Evolutionary conservation across 2,329 filamentous ascomycete species (phyloP).

Genomic region (Verticillium zaregamsianum): DNA sequence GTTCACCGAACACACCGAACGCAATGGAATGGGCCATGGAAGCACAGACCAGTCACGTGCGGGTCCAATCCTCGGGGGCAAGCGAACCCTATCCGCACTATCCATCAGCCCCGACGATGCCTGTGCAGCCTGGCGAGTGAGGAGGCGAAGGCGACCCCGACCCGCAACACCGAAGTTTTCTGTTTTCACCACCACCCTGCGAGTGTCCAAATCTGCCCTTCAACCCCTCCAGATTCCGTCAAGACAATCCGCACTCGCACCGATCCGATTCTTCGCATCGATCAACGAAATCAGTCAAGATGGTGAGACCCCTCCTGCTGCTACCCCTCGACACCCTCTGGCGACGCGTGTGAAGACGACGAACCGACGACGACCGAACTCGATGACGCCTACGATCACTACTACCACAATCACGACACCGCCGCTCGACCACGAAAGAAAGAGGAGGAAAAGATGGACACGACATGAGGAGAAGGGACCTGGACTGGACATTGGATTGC

Average conservation of each 20-base stretch:
- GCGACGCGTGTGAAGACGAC: slow-evolving; percentile 9
- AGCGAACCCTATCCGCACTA: slow-evolving; percentile 28
- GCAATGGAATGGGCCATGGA: not conserved
- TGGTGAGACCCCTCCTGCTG: slow-evolving; percentile 49
- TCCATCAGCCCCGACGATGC: not conserved
- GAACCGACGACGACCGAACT: slow-evolving; percentile 5
- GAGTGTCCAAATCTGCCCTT: slow-evolving; percentile 44
- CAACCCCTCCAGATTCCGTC: slow-evolving; percentile 47
- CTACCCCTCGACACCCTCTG: slow-evolving; percentile 12
- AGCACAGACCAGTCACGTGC: slow-evolving; percentile 28
- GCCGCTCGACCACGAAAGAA: not conserved
- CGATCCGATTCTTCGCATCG: slow-evolving; percentile 26
- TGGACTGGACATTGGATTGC: slow-evolving; percentile 2
- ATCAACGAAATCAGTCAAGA: slow-evolving; percentile 57
- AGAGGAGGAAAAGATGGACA: slow-evolving; percentile 10
- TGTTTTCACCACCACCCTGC: slow-evolving; percentile 33
- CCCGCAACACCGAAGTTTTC: not conserved
- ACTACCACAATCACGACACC: slow-evolving; percentile 7
- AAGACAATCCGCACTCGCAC: slow-evolving; percentile 44
- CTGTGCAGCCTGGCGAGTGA: not conserved
- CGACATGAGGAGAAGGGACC: not conserved
- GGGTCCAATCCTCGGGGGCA: slow-evolving; percentile 16
- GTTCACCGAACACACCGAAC: not conserved
- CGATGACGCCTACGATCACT: slow-evolving; percentile 15
- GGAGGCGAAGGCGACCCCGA: not conserved